These are phyloP conservation scores for Zopfochytrium polystomum DNA, from an alignment of 371 early-diverging fungal genomes.

Conservation along the genomic window DNA sequence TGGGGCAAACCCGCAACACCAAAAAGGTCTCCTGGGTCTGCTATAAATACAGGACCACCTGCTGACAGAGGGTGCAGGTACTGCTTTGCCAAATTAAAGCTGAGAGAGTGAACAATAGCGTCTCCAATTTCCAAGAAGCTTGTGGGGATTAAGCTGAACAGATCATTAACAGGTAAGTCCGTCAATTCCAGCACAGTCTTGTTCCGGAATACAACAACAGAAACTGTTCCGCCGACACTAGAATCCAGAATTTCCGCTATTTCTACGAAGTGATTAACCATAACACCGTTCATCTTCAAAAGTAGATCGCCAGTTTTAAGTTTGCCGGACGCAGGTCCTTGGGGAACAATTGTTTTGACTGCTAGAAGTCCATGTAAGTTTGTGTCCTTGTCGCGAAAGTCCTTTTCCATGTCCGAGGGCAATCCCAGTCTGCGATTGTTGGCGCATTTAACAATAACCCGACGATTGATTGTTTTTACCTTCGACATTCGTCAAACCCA, in stretches of 20 bases:
- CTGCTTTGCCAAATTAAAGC: slow-evolving; percentile 69
- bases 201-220: slow-evolving; percentile 53
- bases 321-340: slow-evolving; percentile 35
- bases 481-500: slow-evolving; percentile 78
- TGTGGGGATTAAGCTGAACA: slow-evolving; percentile 56
- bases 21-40: slow-evolving; percentile 38
- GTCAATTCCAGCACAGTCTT: slow-evolving; percentile 33
- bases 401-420: slow-evolving; percentile 18
- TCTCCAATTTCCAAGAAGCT: slow-evolving; percentile 46
- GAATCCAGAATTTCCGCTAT: slow-evolving; percentile 72
- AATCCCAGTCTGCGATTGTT: slow-evolving; percentile 1
- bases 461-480: background rate
- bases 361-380: background rate
- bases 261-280: slow-evolving; percentile 72
- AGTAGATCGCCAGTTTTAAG: slow-evolving; percentile 77
- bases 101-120: slow-evolving; percentile 37
- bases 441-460: background rate
- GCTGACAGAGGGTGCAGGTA: slow-evolving; percentile 45
- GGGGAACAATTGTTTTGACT: slow-evolving; percentile 21
- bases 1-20: slow-evolving; percentile 37
- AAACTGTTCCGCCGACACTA: slow-evolving; percentile 53
- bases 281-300: slow-evolving; percentile 67
- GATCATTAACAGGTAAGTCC: slow-evolving; percentile 63
- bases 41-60: slow-evolving; percentile 33
- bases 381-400: background rate